Evolutionary conservation across 2,329 filamentous ascomycete genomes (phyloP), one percentile per base, ranked within the genome.

Genomic region (Thielaviopsis punctulata): DNA sequence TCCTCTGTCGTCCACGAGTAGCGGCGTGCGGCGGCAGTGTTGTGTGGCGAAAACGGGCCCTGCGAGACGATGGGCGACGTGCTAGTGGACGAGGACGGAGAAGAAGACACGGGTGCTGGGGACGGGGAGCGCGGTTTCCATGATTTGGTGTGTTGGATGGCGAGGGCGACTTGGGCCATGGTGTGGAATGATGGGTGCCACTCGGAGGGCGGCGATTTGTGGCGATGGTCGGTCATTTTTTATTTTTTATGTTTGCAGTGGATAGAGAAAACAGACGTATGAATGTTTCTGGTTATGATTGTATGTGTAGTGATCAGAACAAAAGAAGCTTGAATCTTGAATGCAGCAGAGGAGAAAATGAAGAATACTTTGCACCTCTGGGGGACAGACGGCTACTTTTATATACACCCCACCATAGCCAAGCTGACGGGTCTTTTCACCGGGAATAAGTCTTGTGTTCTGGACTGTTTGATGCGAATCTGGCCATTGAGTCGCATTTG

Each of bases 1-100:
- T 76, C 75, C 62, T 79, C 71, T 33, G 66, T 65, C 59, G 65
- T 70, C 66, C 70, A 79, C 63, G 73, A 75, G 60, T 72, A 70
- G 46, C 72, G 69, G 9, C 69, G 66, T 2, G 48, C 25, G 13
- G 19, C 43, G 3, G 19, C 43, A 8, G 19, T 12, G 18, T 10
- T 24, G 18, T 24, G 23, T 23, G 43, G 43, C 43, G 43, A 45
- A 19, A 23, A 45, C 43, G 43, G 43, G 19, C 9, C 19, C 43
- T 22, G 19, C 10, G 43, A 8, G 43, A 22, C 9, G 43, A 10
- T 24, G 3, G 43, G 43, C 43, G 43, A 45, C 5, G 43, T 22
- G 12, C 4, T 19, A 15, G 19, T 12, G 5, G 43, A 22, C 3
- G 51, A 48, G n/a, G 39, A 22, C 3, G 39, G 5, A 21, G 23